phyloP scores from a whole-genome alignment of 129 eudicot genomes.

The Ambrosia artemisiifolia region DNA sequence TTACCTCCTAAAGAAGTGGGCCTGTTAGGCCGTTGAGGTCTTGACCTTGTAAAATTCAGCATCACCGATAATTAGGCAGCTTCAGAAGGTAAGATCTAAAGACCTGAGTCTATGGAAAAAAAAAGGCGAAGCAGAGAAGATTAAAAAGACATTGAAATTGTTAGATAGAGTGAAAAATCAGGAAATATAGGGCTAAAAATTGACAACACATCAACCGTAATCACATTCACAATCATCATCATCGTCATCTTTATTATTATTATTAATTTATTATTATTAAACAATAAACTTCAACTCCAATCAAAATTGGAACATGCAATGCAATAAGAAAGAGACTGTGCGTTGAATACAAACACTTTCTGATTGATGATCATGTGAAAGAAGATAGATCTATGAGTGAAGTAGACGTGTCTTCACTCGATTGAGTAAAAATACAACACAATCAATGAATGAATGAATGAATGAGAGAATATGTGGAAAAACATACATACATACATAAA shows the following conservation, averaged over 20 bases:
- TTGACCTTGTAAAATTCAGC: slow-evolving; percentile 53
- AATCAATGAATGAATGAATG: not conserved
- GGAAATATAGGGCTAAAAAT: not conserved
- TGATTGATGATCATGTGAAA: slow-evolving; percentile 1
- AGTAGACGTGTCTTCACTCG: slow-evolving; percentile 8
- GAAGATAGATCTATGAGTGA: slow-evolving; percentile 1
- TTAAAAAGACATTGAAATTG: slow-evolving; percentile 21
- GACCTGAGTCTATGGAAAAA: not conserved
- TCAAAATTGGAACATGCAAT: not conserved
- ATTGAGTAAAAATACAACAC: slow-evolving; percentile 22
- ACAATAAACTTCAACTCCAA: not conserved
- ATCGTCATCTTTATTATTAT: too few species aligned
- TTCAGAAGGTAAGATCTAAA: slow-evolving; percentile 27
- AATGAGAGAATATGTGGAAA: not conserved
- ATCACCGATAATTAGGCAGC: slow-evolving; percentile 30
- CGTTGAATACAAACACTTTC: slow-evolving; percentile 3
- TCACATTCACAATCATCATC: slow-evolving; percentile 12
- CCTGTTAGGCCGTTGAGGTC: slow-evolving; percentile 60
- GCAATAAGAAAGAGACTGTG: not conserved
- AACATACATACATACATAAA: not conserved
- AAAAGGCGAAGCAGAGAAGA: slow-evolving; percentile 11
- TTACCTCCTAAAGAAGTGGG: slow-evolving; percentile 73
- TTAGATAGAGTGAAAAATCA: slow-evolving; percentile 15
- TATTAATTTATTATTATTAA: too few species aligned
- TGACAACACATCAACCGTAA: not conserved